Evolutionary conservation across 331 rosid species (phyloP).

Genomic region (Acacia pycnantha): DNA sequence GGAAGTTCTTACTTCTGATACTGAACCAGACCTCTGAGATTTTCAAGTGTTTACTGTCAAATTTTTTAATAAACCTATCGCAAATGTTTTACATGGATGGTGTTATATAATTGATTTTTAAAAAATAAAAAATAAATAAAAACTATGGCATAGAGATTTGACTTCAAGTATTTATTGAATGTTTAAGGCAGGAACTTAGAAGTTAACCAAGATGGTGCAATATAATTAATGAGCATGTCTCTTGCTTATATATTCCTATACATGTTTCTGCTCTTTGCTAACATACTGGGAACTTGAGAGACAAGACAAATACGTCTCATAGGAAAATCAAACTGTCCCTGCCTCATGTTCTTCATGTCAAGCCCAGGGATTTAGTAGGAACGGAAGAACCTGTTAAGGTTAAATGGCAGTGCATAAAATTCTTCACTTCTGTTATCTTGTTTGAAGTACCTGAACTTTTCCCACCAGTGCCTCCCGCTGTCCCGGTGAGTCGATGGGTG

Average conservation of each 20-base stretch:
- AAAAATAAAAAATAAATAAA: too few species aligned
- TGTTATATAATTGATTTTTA: neutral
- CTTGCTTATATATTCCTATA: neutral
- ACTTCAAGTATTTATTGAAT: neutral
- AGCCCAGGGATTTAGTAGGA: slow-evolving; percentile 45
- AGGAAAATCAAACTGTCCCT: slow-evolving; percentile 1
- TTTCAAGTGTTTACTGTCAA: neutral
- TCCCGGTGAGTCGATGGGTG: slow-evolving; percentile 59
- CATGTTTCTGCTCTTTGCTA: neutral
- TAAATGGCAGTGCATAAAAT: slow-evolving; percentile 72
- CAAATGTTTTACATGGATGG: neutral
- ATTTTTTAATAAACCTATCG: neutral
- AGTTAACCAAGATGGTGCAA: neutral
- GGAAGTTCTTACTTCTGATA: neutral
- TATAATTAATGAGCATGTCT: neutral
- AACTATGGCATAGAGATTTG: neutral
- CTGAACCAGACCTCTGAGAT: neutral
- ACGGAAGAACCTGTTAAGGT: slow-evolving; percentile 72
- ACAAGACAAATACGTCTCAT: neutral
- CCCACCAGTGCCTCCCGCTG: slow-evolving; percentile 96
- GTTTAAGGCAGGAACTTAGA: neutral
- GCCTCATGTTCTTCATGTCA: neutral
- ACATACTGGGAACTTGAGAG: neutral
- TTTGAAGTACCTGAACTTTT: slow-evolving; percentile 50
- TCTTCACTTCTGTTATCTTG: slow-evolving; percentile 69